Evolutionary conservation across 2,329 filamentous ascomycete genomes (phyloP).

Genomic region (Apiospora rasikravindrae): DNA sequence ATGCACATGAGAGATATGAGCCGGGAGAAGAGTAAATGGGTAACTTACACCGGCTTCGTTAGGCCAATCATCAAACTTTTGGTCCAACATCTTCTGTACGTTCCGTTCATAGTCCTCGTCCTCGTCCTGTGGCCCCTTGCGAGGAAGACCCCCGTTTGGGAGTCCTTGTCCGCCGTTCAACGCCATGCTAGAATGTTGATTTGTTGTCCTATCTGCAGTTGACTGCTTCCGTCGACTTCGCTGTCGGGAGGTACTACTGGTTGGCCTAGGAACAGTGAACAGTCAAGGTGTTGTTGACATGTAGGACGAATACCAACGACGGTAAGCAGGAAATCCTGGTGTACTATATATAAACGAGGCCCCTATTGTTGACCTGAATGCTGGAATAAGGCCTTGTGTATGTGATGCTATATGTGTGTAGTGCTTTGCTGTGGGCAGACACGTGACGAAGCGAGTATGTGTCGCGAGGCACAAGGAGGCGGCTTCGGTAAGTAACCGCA

Average conservation of each 20-base stretch:
- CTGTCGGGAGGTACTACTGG: not conserved
- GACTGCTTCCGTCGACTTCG: not conserved
- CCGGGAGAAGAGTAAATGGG: not conserved
- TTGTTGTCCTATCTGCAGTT: not conserved
- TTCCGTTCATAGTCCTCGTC: constrained; percentile 31
- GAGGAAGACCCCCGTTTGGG: not conserved
- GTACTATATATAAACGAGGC: not conserved
- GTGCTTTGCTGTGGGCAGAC: not conserved
- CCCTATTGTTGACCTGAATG: not conserved
- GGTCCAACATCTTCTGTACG: constrained; percentile 26
- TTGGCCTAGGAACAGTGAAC: not conserved
- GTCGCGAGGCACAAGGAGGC: not conserved
- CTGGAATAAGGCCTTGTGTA: not conserved
- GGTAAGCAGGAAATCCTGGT: not conserved
- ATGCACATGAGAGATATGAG: too few species aligned
- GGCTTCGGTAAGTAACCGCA: not conserved
- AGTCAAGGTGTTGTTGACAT: not conserved
- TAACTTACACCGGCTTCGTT: constrained; percentile 54
- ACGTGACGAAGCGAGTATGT: not conserved
- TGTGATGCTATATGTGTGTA: not conserved
- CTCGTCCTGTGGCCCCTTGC: constrained; percentile 25
- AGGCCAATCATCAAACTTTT: constrained; percentile 50
- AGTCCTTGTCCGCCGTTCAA: not conserved
- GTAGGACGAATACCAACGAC: not conserved
- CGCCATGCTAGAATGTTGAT: not conserved